Base-by-base conservation (phyloP, 2,329 filamentous ascomycete species). In the Xylariales sp. region DNA sequence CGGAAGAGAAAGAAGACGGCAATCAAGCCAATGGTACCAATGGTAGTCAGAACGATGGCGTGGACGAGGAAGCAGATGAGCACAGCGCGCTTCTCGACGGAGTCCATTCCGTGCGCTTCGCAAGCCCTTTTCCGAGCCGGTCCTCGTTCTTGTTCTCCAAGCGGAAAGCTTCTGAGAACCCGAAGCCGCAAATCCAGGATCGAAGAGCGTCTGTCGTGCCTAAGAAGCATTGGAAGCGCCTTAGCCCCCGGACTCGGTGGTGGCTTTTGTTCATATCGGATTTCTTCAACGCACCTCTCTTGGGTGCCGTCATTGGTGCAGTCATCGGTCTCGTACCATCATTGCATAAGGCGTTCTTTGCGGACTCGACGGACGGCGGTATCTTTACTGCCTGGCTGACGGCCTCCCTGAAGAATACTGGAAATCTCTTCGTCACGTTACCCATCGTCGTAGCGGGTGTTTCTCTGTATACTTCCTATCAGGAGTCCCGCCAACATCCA, bases 311-410 rank as follows among this genome's bases (percentile, higher is more conserved):
- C 3, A 55, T 77, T 2, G 82, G 81, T 4, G 70, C 69, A 2
- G 51, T 81, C 12, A 68, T 86, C 20, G 82, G 82, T 1, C 63
- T 86, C 2, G 67, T 73, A 0, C 80, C 80, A 0, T 52, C 69
- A 1, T 63, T 86, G 1, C 80, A 85, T 50, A 60, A 59, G 3
- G 71, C 76, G 2, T 85, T 86, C 59, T 86, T 86, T 64, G 69
- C 62, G 38, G 60, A 69, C 10, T 69, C 69, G 7, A 57, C 73
- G 6, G 62, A 81, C 4, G 82, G 81, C 5, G 80, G 82, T 2
- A 75, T 81, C 42, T 73, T 85, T 51, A 80, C 75, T 15, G 80
- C 80, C 1, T 86, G 80, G 81, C 61, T 86, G 28, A 84, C 80
- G 0, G 68, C 70, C 0, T 73, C 75, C 0, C 60, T 85, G 15